phyloP scores from a whole-genome alignment of 305 asterid genomes.

The Rubia occidens region DNA sequence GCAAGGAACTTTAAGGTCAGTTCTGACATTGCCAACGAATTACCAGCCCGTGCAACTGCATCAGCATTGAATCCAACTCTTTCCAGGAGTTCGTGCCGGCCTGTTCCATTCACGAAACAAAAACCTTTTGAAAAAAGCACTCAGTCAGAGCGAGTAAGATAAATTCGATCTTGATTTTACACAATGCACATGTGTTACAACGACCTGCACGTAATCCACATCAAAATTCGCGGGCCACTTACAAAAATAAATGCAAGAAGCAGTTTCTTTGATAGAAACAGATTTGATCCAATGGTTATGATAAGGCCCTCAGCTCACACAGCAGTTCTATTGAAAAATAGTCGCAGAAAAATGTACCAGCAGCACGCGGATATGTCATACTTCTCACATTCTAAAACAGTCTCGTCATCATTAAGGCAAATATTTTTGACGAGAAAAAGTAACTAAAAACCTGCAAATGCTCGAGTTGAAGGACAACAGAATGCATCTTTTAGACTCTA shows the following conservation, averaged over 20 bases:
- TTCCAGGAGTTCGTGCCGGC: constrained; percentile 83
- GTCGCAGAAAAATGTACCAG: not conserved
- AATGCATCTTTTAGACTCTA: not conserved
- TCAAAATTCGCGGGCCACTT: not conserved
- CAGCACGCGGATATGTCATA: not conserved
- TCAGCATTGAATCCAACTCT: constrained; percentile 67
- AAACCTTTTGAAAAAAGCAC: not conserved
- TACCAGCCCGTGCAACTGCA: constrained; percentile 65
- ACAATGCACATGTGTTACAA: not conserved
- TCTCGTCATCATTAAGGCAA: not conserved
- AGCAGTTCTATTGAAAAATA: not conserved
- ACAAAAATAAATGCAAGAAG: not conserved
- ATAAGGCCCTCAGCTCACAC: not conserved
- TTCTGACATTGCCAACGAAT: constrained; percentile 72
- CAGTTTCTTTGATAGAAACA: not conserved
- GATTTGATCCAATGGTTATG: not conserved
- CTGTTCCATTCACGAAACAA: constrained; percentile 38
- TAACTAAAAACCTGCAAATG: constrained; percentile 1
- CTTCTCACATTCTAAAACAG: not conserved
- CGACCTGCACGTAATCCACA: not conserved
- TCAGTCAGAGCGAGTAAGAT: not conserved
- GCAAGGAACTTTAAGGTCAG: constrained; percentile 70
- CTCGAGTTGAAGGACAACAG: not conserved
- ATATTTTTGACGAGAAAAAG: no score
- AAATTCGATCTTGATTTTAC: not conserved